A percentile compares a stretch with the other conserved stretches of the same genome.
Evolutionary conservation across 352 stramenopile species (phyloP).

Genomic region (Globisporangium viniferum): DNA sequence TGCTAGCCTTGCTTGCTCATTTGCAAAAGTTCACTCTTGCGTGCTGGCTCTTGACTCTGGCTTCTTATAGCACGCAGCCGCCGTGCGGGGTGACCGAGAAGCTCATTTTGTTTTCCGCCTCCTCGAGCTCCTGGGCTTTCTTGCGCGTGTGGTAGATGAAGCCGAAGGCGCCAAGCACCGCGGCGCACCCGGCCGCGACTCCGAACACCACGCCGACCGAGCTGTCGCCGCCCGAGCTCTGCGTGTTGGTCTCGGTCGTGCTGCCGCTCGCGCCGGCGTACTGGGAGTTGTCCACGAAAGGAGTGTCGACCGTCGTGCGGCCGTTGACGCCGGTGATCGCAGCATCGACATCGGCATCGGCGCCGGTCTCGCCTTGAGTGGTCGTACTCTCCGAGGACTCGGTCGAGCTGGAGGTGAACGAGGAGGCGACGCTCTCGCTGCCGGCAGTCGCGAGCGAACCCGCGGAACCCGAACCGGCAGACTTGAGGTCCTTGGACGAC

Average conservation of each 20-base stretch:
- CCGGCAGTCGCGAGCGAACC: constrained; percentile 10
- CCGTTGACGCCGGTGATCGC: neutral
- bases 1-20: neutral
- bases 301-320: constrained; percentile 20
- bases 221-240: constrained; percentile 17
- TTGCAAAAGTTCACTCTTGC: neutral
- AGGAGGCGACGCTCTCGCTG: constrained; percentile 10
- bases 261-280: constrained; percentile 15
- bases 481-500: constrained; percentile 7
- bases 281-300: constrained; percentile 12
- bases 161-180: constrained; percentile 50
- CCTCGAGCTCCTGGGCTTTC: constrained; percentile 55
- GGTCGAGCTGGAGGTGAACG: constrained; percentile 6
- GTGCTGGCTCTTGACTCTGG: neutral
- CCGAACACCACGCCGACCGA: constrained; percentile 4
- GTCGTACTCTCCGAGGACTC: constrained; percentile 5
- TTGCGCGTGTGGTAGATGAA: constrained; percentile 81
- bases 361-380: constrained; percentile 11
- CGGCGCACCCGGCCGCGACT: constrained; percentile 23
- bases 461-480: constrained; percentile 10
- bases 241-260: constrained; percentile 38
- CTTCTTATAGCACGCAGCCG: constrained; percentile 35
- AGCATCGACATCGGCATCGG: neutral
- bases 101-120: constrained; percentile 40
- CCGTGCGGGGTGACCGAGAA: constrained; percentile 50